Evolutionary conservation across 2,329 filamentous ascomycete genomes (phyloP).

Genomic region (Davidsoniella virescens): DNA sequence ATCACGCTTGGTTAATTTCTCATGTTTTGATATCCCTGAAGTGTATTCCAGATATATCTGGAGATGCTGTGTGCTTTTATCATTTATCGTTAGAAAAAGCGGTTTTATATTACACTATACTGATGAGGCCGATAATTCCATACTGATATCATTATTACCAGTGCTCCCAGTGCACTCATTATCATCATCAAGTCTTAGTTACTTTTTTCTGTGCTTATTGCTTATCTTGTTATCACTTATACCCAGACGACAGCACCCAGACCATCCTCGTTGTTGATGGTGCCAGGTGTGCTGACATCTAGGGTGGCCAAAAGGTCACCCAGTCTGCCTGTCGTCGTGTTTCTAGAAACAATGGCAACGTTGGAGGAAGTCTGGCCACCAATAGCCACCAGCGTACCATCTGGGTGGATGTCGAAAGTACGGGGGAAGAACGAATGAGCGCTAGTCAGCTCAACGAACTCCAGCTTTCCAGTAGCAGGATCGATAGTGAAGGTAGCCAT

Average conservation of each 20-base stretch:
- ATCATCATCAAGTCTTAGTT: too few relatives aligned
- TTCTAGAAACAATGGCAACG: constrained; percentile 40
- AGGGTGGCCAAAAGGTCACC: constrained; percentile 29
- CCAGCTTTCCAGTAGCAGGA: constrained; percentile 29
- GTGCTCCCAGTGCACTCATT: too few relatives aligned
- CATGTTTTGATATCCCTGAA: not conserved
- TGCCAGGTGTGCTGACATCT: constrained; percentile 25
- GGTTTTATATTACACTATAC: too few relatives aligned
- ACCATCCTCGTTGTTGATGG: constrained; percentile 28
- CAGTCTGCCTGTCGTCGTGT: constrained; percentile 38
- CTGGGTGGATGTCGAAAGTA: constrained; percentile 44
- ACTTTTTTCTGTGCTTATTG: too few relatives aligned
- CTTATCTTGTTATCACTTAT: not conserved
- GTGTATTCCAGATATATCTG: too few relatives aligned
- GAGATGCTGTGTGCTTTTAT: not conserved
- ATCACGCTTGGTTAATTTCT: not conserved
- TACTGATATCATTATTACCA: too few relatives aligned
- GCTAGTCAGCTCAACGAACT: constrained; percentile 36
- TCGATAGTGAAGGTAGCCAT: constrained; percentile 35
- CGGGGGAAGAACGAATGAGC: constrained; percentile 44
- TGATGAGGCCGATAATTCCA: too few relatives aligned
- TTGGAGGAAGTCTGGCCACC: constrained; percentile 44
- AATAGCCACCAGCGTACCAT: constrained; percentile 43
- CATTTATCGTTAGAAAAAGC: too few relatives aligned
- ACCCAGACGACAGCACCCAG: constrained; percentile 31